Evolutionary conservation across 1,139 yeast species (phyloP).

Genomic region (Yamadazyma triangularis): DNA sequence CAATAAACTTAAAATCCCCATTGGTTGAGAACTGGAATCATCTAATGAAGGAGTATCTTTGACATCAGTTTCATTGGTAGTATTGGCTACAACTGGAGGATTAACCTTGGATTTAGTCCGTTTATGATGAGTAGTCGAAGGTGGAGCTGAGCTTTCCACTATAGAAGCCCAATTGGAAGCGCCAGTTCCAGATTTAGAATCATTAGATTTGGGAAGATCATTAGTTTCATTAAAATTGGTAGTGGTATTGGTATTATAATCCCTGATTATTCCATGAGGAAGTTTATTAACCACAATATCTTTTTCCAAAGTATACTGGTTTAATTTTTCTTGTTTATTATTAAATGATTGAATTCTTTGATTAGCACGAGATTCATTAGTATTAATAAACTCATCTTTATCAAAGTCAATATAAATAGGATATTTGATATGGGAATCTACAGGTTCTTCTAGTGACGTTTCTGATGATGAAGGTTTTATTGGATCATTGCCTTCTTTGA

Average conservation of each 20-base stretch:
- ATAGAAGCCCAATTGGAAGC: constrained; percentile 23
- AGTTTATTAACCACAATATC: constrained; percentile 2
- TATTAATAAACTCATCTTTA: constrained; percentile 20
- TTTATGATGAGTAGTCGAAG: constrained; percentile 7
- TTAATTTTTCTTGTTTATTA: neutral
- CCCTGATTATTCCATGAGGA: constrained; percentile 1
- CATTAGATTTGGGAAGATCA: constrained; percentile 1
- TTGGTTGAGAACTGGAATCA: constrained; percentile 22
- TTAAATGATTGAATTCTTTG: constrained; percentile 23
- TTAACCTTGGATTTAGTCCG: constrained; percentile 5
- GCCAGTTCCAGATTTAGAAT: neutral
- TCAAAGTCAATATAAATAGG: constrained; percentile 15
- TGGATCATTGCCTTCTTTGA: neutral
- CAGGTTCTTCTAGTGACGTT: neutral
- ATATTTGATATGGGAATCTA: neutral
- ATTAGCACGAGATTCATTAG: constrained; percentile 60
- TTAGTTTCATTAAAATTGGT: constrained; percentile 4
- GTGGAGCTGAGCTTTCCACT: constrained; percentile 16
- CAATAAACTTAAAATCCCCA: constrained; percentile 35
- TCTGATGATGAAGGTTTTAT: neutral
- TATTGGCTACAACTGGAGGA: neutral
- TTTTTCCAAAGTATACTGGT: neutral
- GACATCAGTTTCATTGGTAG: neutral
- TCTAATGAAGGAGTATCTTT: neutral
- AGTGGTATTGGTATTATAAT: constrained; percentile 16